These are phyloP conservation scores for Asterophora lycoperdoides DNA, from an alignment of 768 basidiomycete genomes.

Conservation along the genomic window DNA sequence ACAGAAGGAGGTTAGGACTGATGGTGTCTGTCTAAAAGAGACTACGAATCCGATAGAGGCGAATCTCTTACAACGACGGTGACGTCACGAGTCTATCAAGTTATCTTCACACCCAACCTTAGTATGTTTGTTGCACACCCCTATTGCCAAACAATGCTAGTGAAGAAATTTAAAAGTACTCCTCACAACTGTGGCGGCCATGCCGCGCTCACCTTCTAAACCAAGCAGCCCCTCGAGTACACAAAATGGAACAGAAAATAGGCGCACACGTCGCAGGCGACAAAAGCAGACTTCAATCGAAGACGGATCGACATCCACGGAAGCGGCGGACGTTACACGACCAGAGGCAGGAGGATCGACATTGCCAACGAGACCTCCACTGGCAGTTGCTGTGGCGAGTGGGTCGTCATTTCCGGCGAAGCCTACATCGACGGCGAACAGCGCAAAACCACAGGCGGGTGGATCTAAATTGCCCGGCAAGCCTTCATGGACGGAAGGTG, in stretches of 20 bases:
- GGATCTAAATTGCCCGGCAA: not conserved
- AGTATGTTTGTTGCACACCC: not conserved
- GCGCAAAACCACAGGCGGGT: conserved; percentile 1
- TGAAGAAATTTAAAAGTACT: not conserved
- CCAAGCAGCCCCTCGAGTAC: conserved; percentile 4
- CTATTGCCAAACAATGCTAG: conserved; percentile 5
- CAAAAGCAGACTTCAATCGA: conserved; percentile 13
- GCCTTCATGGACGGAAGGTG: not conserved
- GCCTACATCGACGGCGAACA: not conserved
- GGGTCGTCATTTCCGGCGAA: not conserved
- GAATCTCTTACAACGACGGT: too few species aligned
- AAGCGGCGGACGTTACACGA: too few species aligned
- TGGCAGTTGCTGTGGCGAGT: not conserved
- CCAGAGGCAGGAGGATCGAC: too few species aligned
- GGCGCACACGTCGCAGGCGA: conserved; percentile 11
- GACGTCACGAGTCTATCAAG: too few species aligned
- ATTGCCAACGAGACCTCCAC: too few species aligned
- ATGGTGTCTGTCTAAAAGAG: too few species aligned
- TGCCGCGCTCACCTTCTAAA: conserved; percentile 9
- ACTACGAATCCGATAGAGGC: too few species aligned
- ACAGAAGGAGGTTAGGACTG: too few species aligned
- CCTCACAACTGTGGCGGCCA: not conserved
- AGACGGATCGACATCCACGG: not conserved
- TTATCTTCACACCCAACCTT: too few species aligned
- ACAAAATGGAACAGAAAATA: conserved; percentile 2